Evolutionary conservation across 202 grass and related monocot species (phyloP).

Genomic region (Dendrocalamus latiflorus): DNA sequence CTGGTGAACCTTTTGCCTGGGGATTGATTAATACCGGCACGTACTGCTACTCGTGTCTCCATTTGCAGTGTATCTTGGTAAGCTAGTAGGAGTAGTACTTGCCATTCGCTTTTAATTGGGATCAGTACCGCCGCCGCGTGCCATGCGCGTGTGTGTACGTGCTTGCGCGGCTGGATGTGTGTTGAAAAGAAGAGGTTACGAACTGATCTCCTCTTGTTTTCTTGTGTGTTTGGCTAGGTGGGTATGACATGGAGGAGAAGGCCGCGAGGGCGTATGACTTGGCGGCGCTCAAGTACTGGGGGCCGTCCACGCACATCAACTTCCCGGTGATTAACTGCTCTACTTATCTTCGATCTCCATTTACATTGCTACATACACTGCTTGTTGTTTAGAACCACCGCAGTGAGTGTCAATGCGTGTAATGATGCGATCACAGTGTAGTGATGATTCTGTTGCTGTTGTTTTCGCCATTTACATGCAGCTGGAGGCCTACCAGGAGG

Average conservation of each 20-base stretch:
- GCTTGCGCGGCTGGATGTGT: background rate
- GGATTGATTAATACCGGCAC: background rate
- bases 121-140: background rate
- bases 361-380: background rate
- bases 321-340: slow-evolving; percentile 48
- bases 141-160: background rate
- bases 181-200: background rate
- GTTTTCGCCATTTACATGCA: background rate
- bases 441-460: background rate
- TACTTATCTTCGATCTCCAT: background rate
- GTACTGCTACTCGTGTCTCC: background rate
- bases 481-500: slow-evolving; percentile 83
- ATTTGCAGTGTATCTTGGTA: slow-evolving; percentile 95
- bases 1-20: slow-evolving; percentile 9
- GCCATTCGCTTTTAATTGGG: background rate
- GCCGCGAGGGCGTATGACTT: slow-evolving; percentile 95
- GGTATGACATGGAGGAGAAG: slow-evolving; percentile 99
- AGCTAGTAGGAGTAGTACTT: background rate
- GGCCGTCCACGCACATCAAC: slow-evolving; percentile 73
- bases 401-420: background rate
- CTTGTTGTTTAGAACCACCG: too few relatives aligned
- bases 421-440: background rate
- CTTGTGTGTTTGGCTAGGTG: slow-evolving; percentile 41
- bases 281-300: slow-evolving; percentile 98
- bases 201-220: background rate